phyloP scores from a whole-genome alignment of 306 rosid genomes.

The Prunus mume region DNA sequence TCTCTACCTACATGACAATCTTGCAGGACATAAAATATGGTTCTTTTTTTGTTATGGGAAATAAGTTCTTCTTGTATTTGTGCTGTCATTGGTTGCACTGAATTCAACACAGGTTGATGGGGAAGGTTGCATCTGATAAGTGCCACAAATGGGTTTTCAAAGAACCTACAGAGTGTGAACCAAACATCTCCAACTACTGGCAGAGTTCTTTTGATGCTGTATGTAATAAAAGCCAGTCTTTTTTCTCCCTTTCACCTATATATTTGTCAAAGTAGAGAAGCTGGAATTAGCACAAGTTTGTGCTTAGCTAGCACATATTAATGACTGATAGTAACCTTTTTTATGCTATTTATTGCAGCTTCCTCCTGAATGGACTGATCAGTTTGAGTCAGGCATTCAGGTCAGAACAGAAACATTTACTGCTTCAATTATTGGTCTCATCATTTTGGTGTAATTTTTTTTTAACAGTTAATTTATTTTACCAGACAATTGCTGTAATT shows the following conservation, averaged over 20 bases:
- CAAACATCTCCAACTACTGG: slow-evolving; percentile 97
- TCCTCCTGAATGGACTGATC: slow-evolving; percentile 97
- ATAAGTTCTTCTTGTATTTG: not conserved
- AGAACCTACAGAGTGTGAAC: slow-evolving; percentile 96
- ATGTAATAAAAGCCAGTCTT: slow-evolving; percentile 25
- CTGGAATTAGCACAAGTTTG: not conserved
- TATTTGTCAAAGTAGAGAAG: too few species aligned
- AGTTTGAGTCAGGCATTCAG: slow-evolving; percentile 99
- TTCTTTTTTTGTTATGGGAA: not conserved
- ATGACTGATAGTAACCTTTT: slow-evolving; percentile 40
- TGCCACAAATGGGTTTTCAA: slow-evolving; percentile 99
- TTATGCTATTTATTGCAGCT: slow-evolving; percentile 75
- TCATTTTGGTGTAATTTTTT: not conserved
- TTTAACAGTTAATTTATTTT: slow-evolving; percentile 20
- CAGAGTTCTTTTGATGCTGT: slow-evolving; percentile 99
- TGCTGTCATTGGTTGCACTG: slow-evolving; percentile 32
- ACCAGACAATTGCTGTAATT: slow-evolving; percentile 96
- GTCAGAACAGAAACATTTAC: slow-evolving; percentile 44
- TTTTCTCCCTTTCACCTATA: not conserved
- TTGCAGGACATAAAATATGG: not conserved
- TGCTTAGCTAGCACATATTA: slow-evolving; percentile 14
- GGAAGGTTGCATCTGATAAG: slow-evolving; percentile 99
- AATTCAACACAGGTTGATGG: slow-evolving; percentile 76
- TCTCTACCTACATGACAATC: not conserved
- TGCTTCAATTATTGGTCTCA: slow-evolving; percentile 6